Conservation (phyloP, 768 basidiomycete species). For the Tremella yokohamensis region DNA sequence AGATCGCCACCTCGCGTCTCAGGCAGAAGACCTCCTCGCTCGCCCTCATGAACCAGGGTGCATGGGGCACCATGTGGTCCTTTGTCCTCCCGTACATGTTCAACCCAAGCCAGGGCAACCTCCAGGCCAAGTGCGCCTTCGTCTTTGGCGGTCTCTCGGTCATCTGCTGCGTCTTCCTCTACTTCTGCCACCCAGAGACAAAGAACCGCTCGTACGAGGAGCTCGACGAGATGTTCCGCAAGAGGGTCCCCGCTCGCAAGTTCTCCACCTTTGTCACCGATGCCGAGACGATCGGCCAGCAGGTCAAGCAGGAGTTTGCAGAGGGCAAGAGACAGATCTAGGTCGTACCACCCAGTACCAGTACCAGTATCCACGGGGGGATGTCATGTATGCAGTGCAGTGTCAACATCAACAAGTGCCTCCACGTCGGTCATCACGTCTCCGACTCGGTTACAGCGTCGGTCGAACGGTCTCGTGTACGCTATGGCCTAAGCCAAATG, state of each 20-base stretch:
- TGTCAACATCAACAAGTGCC: no score
- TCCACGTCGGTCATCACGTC: no score
- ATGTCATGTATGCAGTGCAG: no score
- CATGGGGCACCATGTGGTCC: constrained; percentile 22
- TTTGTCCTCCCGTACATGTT: constrained; percentile 36
- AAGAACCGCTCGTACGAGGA: constrained; percentile 27
- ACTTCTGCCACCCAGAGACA: constrained; percentile 25
- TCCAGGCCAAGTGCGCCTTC: constrained; percentile 6
- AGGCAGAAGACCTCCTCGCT: constrained; percentile 32
- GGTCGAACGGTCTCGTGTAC: no score
- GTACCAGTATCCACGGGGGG: no score
- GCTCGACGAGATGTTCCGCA: constrained; percentile 29
- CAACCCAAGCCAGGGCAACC: constrained; percentile 26
- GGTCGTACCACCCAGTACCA: no score
- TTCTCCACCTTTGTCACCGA: constrained; percentile 3
- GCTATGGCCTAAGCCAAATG: no score
- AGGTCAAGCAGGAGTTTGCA: no score
- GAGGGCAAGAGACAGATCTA: no score
- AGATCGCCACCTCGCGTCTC: constrained; percentile 22
- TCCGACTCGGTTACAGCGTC: no score
- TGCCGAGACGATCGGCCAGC: no score
- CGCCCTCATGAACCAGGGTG: constrained; percentile 19
- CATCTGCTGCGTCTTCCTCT: constrained; percentile 14
- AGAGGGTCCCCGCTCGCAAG: not conserved
- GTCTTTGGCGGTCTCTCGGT: not conserved